phyloP scores from a whole-genome alignment of 192 early-diverging fungal genomes.

The Dispira parvispora region DNA sequence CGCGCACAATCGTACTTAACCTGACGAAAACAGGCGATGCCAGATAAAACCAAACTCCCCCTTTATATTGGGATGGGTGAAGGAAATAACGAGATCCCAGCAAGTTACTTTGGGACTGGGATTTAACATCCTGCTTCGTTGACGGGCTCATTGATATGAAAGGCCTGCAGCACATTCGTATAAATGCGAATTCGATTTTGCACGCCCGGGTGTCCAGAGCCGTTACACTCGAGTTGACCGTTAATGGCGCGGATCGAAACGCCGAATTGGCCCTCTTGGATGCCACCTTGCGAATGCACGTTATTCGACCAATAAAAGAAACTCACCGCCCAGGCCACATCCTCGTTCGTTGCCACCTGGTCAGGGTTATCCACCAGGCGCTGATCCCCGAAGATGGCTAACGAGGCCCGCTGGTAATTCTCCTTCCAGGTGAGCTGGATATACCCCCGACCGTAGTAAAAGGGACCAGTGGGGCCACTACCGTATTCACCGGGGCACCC shows the following conservation, averaged over 20 bases:
- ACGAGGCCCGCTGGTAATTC: conserved; percentile 26
- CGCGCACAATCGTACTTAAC: too few relatives aligned
- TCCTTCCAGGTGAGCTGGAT: conserved; percentile 31
- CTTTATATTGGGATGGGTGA: too few relatives aligned
- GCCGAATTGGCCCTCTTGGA: conserved; percentile 28
- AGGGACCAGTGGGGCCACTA: conserved; percentile 18
- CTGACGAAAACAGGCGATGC: too few relatives aligned
- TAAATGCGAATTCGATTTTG: conserved; percentile 32
- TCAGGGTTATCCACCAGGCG: conserved; percentile 17
- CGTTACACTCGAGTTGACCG: conserved; percentile 27
- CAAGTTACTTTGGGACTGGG: too few relatives aligned
- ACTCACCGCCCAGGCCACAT: conserved; percentile 21
- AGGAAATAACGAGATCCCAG: too few relatives aligned
- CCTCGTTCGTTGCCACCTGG: conserved; percentile 18
- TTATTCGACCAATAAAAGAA: conserved; percentile 28
- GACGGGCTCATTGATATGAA: conserved; percentile 19
- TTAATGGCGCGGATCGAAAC: conserved; percentile 28
- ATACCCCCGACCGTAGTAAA: conserved; percentile 30
- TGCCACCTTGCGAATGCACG: conserved; percentile 20
- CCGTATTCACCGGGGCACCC: conserved; percentile 9
- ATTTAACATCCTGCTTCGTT: conserved; percentile 25
- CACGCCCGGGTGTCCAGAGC: conserved; percentile 19
- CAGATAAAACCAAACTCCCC: too few relatives aligned
- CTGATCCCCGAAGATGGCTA: conserved; percentile 24
- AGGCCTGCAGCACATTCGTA: conserved; percentile 20